Percentiles rank a stretch among this genome's conserved stretches.
phyloP scores from a whole-genome alignment of 2,329 filamentous ascomycete species.

The Cladophialophora carrionii region DNA sequence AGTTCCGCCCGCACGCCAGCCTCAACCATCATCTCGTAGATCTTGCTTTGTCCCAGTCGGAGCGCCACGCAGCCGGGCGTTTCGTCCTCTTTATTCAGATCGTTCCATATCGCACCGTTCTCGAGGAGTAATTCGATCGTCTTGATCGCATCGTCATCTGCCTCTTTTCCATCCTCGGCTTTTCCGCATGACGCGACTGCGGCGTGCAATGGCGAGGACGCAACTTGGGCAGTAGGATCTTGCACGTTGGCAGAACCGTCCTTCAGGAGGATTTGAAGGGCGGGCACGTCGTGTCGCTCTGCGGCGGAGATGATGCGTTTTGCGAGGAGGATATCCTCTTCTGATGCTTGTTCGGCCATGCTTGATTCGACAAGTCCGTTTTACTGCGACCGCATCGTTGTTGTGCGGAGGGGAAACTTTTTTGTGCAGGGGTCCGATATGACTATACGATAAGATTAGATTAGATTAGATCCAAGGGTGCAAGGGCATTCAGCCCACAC shows the following conservation, averaged over 20 bases:
- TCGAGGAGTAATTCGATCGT: slow-evolving; percentile 14
- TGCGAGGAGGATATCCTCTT: slow-evolving; percentile 16
- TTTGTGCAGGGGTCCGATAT: not conserved
- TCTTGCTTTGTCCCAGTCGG: slow-evolving; percentile 7
- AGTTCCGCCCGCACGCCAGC: slow-evolving; percentile 15
- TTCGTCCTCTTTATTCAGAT: slow-evolving; percentile 13
- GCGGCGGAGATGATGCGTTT: slow-evolving; percentile 17
- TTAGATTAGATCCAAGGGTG: not conserved
- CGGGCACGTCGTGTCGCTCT: slow-evolving; percentile 13
- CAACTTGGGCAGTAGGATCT: slow-evolving; percentile 1
- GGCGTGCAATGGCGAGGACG: slow-evolving; percentile 14
- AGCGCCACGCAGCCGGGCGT: slow-evolving; percentile 17
- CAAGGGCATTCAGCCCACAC: too few species aligned
- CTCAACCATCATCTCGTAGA: slow-evolving; percentile 20
- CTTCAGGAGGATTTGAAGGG: slow-evolving; percentile 13
- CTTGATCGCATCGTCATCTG: slow-evolving; percentile 2
- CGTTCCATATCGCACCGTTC: slow-evolving; percentile 18
- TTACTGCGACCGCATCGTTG: not conserved
- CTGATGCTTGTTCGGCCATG: slow-evolving; percentile 9
- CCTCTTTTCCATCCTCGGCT: slow-evolving; percentile 11
- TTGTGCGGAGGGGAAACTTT: not conserved
- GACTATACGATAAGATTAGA: not conserved
- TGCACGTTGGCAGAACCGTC: slow-evolving; percentile 14
- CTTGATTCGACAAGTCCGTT: not conserved
- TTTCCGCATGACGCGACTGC: slow-evolving; percentile 8